Evolutionary conservation across 305 asterid genomes (phyloP), one percentile per base, ranked within the genome.

Genomic region (Coffea humblotiana): DNA sequence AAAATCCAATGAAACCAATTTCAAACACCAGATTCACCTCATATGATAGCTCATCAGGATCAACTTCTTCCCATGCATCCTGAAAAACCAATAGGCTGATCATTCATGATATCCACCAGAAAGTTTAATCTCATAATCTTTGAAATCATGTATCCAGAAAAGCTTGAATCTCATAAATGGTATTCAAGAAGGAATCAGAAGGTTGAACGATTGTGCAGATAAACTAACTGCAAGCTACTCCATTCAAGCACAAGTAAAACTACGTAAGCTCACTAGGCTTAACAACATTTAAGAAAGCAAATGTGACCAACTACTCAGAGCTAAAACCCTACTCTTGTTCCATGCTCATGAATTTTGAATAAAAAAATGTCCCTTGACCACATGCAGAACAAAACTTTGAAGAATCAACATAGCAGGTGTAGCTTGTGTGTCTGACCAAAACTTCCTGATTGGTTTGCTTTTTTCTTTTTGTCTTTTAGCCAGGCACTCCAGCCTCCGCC

Each of bases 11-110:
- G n/a, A 60, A 25, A 54, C 25, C 45, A 56, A 8, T 52, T 6
- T 64, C 51, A 72, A 78, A 8, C 48, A 48, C 5, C 48, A n/a
- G 73, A 69, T 80, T 82, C 85, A 94, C 97, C 96, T 94, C 98
- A 82, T 93, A 95, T 40, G 97, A 88, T 51, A 95, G 88, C 86
- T 93, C 99, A 84, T 95, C 99, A 8, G 97, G 98, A 85, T 95
- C 98, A 83, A 89, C 94, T 78, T 91, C 98, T 74, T 88, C 96
- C 98, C 99, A 95, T 61, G 92, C 87, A 82, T 91, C 98, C 99
- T 93, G 84, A 32, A 70, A 79, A 81, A 78, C 76, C 79, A 90
- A 78, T 51, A 71, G 83, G 83, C 60, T 69, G 75, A 61, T 43
- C 61, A 51, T n/a, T 71, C 60, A 72, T 68, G 40, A 54, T 61